Base-by-base conservation (phyloP, 192 early-diverging fungal species). In the Backusella tarrabulga region DNA sequence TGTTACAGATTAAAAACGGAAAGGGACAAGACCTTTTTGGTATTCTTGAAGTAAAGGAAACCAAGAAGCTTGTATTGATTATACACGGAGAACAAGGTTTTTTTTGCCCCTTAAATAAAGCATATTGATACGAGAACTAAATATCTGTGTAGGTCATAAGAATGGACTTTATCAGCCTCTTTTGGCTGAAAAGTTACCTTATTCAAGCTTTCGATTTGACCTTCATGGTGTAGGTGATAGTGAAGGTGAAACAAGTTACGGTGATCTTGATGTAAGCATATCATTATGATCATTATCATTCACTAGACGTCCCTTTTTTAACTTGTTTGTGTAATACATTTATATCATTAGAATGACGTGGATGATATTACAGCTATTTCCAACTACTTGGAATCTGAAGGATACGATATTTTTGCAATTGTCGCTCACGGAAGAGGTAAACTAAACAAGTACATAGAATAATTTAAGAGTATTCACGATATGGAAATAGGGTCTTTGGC, bases 141-240 rank as follows among this genome's bases (percentile, higher is more conserved):
- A 40, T 12, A 40, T 11, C 38, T 29, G 6, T 50, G 6, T n/a
- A 84, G 83, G 77, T 1, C 80, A 84, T 79, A 84, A 82, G 67
- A 81, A 84, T 42, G 73, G 68, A 21, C 63, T 82, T 4, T 84
- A 75, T 68, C 83, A 84, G 71, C 69, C 38, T n/a, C 11, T 63
- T 29, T 74, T 84, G 38, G 83, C 83, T 14, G 56, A 79, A 40
- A 67, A 78, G 34, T 40, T 84, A 9, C 77, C 83, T 26, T 81
- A 68, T 67, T 77, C 83, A 46, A 79, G 60, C 42, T 84, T 76
- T 74, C 80, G 83, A 21, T 84, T 84, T 41, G 83, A 84, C 41
- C 75, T 84, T 73, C 68, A 81, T n/a, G 83, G 83, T 15, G 73
- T 79, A 71, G 83, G 80, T 11, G 80, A 84, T 15, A 82, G 80